These are phyloP conservation scores for Tagetes erecta DNA, from an alignment of 129 eudicot genomes.

Conservation along the genomic window DNA sequence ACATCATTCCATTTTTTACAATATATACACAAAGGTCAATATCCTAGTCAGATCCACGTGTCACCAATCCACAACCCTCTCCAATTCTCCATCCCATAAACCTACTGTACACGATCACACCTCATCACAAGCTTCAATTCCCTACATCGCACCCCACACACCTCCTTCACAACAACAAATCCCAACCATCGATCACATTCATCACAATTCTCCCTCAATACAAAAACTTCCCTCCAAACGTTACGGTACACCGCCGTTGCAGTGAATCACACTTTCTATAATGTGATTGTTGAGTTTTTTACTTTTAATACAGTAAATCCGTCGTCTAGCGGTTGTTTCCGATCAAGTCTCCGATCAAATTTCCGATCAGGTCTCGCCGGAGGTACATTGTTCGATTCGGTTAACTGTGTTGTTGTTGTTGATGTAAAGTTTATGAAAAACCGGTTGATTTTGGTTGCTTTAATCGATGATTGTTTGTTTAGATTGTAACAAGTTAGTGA, in stretches of 20 bases:
- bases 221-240: neutral
- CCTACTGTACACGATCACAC: slow-evolving; percentile 19
- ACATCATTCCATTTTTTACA: slow-evolving; percentile 19
- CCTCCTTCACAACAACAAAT: slow-evolving; percentile 12
- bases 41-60: slow-evolving; percentile 28
- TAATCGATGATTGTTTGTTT: slow-evolving; percentile 21
- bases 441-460: neutral
- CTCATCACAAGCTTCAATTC: neutral
- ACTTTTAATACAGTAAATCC: slow-evolving; percentile 12
- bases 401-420: neutral
- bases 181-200: slow-evolving; percentile 14
- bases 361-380: slow-evolving; percentile 5
- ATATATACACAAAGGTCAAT: slow-evolving; percentile 7
- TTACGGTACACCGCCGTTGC: slow-evolving; percentile 9
- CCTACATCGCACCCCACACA: slow-evolving; percentile 18
- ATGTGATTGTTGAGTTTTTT: slow-evolving; percentile 13
- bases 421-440: neutral
- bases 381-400: slow-evolving; percentile 25
- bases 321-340: neutral
- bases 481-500: slow-evolving; percentile 4
- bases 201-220: neutral
- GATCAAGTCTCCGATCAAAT: neutral
- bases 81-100: slow-evolving; percentile 10
- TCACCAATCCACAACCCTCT: slow-evolving; percentile 9
- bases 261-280: slow-evolving; percentile 6